Evolutionary conservation across 2,329 filamentous ascomycete genomes (phyloP).

Genomic region (Xylaria polymorpha): DNA sequence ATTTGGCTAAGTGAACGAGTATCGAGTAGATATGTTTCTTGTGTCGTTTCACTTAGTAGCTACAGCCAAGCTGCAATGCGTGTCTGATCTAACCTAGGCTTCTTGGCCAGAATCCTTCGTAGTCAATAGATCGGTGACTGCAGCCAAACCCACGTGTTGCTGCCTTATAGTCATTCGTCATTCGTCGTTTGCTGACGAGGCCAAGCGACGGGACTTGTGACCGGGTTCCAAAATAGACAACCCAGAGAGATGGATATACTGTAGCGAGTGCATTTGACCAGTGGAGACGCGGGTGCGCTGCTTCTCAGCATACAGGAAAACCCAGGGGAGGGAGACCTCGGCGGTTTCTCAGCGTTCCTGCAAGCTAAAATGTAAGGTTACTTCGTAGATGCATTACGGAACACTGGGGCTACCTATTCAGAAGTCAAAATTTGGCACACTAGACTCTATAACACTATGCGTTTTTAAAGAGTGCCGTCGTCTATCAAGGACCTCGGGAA

Average conservation of each 20-base stretch:
- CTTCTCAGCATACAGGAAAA: background rate
- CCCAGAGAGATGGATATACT: background rate
- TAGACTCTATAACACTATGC: background rate
- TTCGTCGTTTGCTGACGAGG: background rate
- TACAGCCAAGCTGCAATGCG: background rate
- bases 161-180: background rate
- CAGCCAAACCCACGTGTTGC: background rate
- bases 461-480: background rate
- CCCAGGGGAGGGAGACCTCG: background rate
- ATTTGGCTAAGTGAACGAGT: background rate
- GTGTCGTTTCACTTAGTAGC: background rate
- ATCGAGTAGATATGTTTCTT: background rate
- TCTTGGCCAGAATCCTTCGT: background rate
- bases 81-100: background rate
- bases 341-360: background rate
- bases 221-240: background rate
- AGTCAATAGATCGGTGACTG: background rate
- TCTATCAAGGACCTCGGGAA: background rate
- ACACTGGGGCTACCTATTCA: background rate
- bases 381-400: background rate
- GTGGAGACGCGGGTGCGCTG: background rate
- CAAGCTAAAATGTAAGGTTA: conserved; percentile 19
- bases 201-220: background rate
- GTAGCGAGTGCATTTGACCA: background rate
- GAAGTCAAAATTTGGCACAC: background rate